phyloP scores from a whole-genome alignment of 176 grass and related monocot species.

The Zea luxurians region DNA sequence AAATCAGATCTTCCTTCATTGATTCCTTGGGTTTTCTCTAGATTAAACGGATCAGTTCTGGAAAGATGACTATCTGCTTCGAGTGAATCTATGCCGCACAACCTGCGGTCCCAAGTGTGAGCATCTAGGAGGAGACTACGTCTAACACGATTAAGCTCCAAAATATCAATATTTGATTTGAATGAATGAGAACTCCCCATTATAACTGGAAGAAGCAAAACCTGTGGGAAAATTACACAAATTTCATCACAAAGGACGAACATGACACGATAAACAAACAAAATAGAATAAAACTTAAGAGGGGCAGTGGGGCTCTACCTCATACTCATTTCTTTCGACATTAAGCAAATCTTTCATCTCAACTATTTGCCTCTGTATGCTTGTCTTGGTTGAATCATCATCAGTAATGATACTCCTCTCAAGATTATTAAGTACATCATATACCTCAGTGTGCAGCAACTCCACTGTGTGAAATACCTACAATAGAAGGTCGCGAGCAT shows the following conservation, averaged over 20 bases:
- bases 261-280: constrained; percentile 16
- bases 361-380: constrained; percentile 52
- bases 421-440: constrained; percentile 50
- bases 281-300: constrained; percentile 35
- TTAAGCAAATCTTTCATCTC: constrained; percentile 74
- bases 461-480: constrained; percentile 67
- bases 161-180: constrained; percentile 62
- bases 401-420: constrained; percentile 50
- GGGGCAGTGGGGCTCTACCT: constrained; percentile 41
- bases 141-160: constrained; percentile 81
- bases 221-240: constrained; percentile 42
- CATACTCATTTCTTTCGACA: constrained; percentile 73
- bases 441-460: constrained; percentile 71
- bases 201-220: constrained; percentile 64
- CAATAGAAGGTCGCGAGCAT: constrained; percentile 32
- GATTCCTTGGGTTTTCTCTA: constrained; percentile 30
- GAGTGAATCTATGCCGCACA: constrained; percentile 56
- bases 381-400: constrained; percentile 57
- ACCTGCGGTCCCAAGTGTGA: constrained; percentile 67
- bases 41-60: constrained; percentile 25
- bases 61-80: constrained; percentile 42
- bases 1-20: constrained; percentile 37
- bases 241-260: background rate
- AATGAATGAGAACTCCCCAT: constrained; percentile 42
- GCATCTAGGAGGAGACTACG: constrained; percentile 70